These are phyloP conservation scores for Neurospora pannonica DNA, from an alignment of 495 filamentous ascomycete genomes.

Conservation along the genomic window DNA sequence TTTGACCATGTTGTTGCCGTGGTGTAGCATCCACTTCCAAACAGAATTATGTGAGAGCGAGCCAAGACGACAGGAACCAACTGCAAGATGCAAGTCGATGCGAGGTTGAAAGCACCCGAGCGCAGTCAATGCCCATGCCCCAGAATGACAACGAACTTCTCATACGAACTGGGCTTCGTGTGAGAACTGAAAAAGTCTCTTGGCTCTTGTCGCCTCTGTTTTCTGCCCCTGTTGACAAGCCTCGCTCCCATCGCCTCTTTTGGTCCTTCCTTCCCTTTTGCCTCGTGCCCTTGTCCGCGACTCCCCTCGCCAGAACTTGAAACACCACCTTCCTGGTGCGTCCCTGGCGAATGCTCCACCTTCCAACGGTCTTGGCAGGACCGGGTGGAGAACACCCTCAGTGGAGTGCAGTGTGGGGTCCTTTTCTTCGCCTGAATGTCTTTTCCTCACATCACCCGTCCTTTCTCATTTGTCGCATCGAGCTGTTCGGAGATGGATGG, in stretches of 20 bases:
- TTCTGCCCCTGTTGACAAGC: neutral
- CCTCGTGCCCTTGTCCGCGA: neutral
- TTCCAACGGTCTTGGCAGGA: neutral
- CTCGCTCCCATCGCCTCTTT: neutral
- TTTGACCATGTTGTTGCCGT: neutral
- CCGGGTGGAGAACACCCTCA: neutral
- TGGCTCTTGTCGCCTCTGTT: neutral
- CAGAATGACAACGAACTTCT: neutral
- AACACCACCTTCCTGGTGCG: neutral
- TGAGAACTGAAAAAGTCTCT: neutral
- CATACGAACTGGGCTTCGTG: neutral
- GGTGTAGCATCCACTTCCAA: neutral
- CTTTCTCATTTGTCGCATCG: neutral
- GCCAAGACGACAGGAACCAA: neutral
- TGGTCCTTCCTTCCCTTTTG: neutral
- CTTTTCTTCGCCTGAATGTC: neutral
- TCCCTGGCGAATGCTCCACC: neutral
- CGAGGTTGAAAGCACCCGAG: neutral
- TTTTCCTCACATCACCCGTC: neutral
- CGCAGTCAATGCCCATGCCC: neutral
- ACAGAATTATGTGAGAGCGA: neutral
- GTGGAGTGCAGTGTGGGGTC: neutral
- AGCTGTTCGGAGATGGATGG: neutral
- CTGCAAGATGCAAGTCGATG: neutral
- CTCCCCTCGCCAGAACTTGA: neutral